These are phyloP conservation scores for Aspergillus melleus DNA, from an alignment of 2,329 filamentous ascomycete species.

Conservation along the genomic window DNA sequence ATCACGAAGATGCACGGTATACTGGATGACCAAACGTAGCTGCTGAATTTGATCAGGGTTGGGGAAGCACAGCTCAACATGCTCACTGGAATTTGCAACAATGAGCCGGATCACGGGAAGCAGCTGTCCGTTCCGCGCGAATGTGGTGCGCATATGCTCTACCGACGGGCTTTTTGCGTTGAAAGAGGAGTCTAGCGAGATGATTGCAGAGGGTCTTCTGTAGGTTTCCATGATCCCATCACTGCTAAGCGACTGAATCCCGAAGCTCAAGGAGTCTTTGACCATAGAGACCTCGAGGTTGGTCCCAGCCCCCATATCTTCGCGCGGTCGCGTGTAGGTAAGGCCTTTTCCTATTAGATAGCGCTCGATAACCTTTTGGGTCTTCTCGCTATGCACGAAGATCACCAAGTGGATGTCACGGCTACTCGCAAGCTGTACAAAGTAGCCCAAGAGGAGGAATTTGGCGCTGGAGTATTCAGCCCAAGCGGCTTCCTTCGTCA, in stretches of 20 bases:
- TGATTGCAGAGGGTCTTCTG: conserved; percentile 40
- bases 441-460: conserved; percentile 45
- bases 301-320: conserved; percentile 32
- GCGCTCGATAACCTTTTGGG: conserved; percentile 41
- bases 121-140: conserved; percentile 33
- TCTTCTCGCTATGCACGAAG: conserved; percentile 36
- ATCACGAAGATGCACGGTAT: conserved; percentile 33
- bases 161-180: conserved; percentile 40
- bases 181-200: conserved; percentile 47
- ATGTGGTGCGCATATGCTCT: conserved; percentile 40
- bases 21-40: conserved; percentile 36
- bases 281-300: conserved; percentile 38
- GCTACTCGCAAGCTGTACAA: conserved; percentile 37
- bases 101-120: conserved; percentile 47
- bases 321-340: conserved; percentile 27
- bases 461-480: conserved; percentile 50
- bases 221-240: conserved; percentile 33
- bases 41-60: conserved; percentile 33
- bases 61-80: conserved; percentile 46
- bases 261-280: conserved; percentile 37
- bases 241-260: conserved; percentile 33
- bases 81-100: conserved; percentile 48
- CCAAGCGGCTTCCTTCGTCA: conserved; percentile 43
- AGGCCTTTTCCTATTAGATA: conserved; percentile 46
- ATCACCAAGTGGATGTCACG: conserved; percentile 43